Percentiles rank a stretch among this genome's conserved stretches.
Conservation (phyloP, 129 eudicot genomes). For the Oenanthe sinensis region DNA sequence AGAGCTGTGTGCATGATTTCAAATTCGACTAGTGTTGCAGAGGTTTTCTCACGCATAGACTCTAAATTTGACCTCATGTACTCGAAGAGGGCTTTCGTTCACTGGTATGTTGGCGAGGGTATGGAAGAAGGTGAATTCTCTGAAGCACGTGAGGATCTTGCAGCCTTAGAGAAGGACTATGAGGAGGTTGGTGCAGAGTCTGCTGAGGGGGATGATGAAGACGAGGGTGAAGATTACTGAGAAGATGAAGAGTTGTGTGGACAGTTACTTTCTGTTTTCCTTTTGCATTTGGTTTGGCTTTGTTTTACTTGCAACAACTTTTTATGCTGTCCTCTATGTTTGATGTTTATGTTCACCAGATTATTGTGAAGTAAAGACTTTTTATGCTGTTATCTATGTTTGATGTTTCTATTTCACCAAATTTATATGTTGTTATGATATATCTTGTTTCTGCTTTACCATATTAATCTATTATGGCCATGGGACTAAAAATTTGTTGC, state of each 20-base stretch:
- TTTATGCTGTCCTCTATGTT: background rate
- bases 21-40: conserved; percentile 36
- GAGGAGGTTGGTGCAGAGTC: conserved; percentile 46
- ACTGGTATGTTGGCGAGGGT: conserved; percentile 42
- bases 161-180: conserved; percentile 32
- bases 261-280: background rate
- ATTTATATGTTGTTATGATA: background rate
- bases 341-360: background rate
- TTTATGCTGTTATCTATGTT: background rate
- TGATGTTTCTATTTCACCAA: background rate
- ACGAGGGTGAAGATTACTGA: conserved; percentile 26
- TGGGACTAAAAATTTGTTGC: background rate
- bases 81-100: conserved; percentile 37
- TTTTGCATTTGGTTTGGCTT: background rate
- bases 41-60: conserved; percentile 39
- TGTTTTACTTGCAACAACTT: conserved; percentile 3
- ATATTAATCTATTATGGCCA: background rate
- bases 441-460: background rate
- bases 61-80: conserved; percentile 35
- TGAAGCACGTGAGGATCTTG: conserved; percentile 42
- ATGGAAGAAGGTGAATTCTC: conserved; percentile 45
- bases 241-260: conserved; percentile 1
- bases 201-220: conserved; percentile 31
- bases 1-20: conserved; percentile 41
- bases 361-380: background rate